A percentile compares a stretch with the other conserved stretches of the same genome.
Evolutionary conservation across 257 asterid species (phyloP).

Genomic region (Buddleja alternifolia): DNA sequence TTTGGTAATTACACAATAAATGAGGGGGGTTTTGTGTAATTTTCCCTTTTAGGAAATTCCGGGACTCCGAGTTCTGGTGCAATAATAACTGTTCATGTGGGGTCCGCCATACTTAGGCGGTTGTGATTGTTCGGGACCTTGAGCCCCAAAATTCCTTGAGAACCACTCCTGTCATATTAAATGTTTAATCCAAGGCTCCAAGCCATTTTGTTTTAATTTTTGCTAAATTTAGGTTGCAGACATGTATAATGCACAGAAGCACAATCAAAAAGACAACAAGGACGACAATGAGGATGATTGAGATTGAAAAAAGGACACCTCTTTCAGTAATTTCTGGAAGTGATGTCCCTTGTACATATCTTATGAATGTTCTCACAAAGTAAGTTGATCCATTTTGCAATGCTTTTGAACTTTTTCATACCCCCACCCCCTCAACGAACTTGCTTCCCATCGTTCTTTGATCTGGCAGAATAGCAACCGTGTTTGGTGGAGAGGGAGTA

Average conservation of each 20-base stretch:
- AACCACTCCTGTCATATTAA: too few species aligned
- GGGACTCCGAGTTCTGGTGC: too few species aligned
- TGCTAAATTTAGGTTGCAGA: constrained; percentile 67
- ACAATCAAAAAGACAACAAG: constrained; percentile 48
- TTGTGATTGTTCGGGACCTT: too few species aligned
- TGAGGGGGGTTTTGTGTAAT: too few species aligned
- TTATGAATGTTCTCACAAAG: constrained; percentile 12
- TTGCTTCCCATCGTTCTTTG: too few species aligned
- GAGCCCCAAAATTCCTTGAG: too few species aligned
- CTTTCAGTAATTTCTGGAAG: constrained; percentile 26
- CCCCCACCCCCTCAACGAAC: too few species aligned
- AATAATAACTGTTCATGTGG: too few species aligned
- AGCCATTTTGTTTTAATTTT: constrained; percentile 14
- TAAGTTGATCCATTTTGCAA: constrained; percentile 28
- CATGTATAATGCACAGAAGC: constrained; percentile 75
- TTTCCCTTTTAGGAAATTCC: too few species aligned
- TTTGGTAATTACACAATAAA: too few species aligned
- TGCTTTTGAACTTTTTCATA: background rate
- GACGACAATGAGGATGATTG: constrained; percentile 66
- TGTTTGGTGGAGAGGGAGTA: background rate
- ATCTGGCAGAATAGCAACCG: constrained; percentile 20
- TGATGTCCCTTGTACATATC: constrained; percentile 28
- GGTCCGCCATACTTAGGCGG: too few species aligned
- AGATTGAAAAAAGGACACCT: constrained; percentile 27
- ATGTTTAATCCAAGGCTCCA: constrained; percentile 21